Evolutionary conservation across 805 yeast genomes (phyloP).

Genomic region (Myxozyma udenii): DNA sequence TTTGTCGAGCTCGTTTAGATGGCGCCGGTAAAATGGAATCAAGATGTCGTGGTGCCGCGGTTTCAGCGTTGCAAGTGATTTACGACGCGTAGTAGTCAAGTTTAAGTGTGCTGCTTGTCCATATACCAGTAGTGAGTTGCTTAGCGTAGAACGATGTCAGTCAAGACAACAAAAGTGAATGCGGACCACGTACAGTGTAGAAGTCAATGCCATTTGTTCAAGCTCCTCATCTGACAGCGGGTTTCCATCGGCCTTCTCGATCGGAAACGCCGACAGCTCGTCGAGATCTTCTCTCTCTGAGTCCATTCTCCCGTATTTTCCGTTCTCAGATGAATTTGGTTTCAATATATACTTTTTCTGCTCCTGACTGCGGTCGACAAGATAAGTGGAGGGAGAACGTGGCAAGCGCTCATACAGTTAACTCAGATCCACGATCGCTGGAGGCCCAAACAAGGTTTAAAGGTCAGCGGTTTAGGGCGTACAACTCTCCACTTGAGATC

Average conservation of each 20-base stretch:
- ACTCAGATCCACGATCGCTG: no score
- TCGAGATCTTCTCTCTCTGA: background rate
- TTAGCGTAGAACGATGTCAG: background rate
- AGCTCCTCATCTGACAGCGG: conserved; percentile 4
- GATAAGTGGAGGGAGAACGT: no score
- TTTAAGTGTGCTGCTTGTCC: conserved; percentile 18
- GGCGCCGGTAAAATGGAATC: conserved; percentile 10
- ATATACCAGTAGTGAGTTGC: conserved; percentile 22
- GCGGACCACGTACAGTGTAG: conserved; percentile 13
- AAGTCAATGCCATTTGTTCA: conserved; percentile 19
- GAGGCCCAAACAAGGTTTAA: background rate
- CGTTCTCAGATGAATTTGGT: no score
- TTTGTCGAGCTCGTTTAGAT: conserved; percentile 12
- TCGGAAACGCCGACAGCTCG: background rate
- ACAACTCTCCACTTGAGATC: background rate
- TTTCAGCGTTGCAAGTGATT: background rate
- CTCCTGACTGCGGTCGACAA: no score
- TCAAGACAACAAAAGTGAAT: background rate
- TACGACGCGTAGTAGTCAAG: conserved; percentile 11
- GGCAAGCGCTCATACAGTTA: no score
- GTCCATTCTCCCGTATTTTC: background rate
- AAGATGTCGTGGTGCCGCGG: conserved; percentile 10
- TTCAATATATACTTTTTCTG: no score
- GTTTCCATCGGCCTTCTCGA: background rate
- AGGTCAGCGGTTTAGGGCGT: background rate